Percentiles rank a stretch among this genome's conserved stretches.
These are phyloP conservation scores for Fusarium subglutinans DNA, from an alignment of 2,329 filamentous ascomycete species.

Conservation along the genomic window DNA sequence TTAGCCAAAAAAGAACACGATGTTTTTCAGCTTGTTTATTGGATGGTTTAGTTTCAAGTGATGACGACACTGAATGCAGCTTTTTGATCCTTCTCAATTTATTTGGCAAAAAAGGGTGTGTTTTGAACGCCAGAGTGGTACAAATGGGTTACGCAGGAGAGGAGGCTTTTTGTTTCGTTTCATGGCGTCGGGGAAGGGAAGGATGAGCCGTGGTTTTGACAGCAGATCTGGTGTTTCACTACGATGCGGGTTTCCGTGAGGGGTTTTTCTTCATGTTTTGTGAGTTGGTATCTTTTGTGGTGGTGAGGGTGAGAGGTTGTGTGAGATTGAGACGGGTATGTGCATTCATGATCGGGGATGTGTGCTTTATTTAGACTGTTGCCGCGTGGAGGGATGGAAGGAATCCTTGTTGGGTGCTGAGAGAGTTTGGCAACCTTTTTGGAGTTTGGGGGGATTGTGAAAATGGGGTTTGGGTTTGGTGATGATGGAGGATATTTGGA, in stretches of 20 bases:
- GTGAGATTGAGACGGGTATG: slow-evolving; percentile 5
- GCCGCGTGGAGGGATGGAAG: neutral
- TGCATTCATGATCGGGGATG: neutral
- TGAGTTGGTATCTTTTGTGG: neutral
- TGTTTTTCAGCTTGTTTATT: neutral
- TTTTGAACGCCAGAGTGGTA: neutral
- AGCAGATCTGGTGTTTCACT: slow-evolving; percentile 29
- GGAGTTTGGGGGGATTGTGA: neutral
- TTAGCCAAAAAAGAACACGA: neutral
- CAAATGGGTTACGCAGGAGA: neutral
- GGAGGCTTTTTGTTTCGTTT: slow-evolving; percentile 14
- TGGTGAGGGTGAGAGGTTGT: neutral
- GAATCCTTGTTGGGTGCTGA: neutral
- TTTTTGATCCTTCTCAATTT: neutral
- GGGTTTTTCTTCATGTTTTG: neutral
- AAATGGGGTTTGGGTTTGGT: neutral
- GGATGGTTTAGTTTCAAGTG: neutral
- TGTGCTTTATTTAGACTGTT: slow-evolving; percentile 1
- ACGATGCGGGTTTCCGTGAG: slow-evolving; percentile 12
- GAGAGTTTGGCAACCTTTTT: neutral
- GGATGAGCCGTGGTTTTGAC: slow-evolving; percentile 31
- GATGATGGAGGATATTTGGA: neutral
- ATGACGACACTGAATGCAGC: neutral
- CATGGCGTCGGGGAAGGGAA: slow-evolving; percentile 4
- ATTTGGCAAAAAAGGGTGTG: neutral